phyloP scores from a whole-genome alignment of 1,139 yeast genomes.

The Schwanniomyces etchellsii region DNA sequence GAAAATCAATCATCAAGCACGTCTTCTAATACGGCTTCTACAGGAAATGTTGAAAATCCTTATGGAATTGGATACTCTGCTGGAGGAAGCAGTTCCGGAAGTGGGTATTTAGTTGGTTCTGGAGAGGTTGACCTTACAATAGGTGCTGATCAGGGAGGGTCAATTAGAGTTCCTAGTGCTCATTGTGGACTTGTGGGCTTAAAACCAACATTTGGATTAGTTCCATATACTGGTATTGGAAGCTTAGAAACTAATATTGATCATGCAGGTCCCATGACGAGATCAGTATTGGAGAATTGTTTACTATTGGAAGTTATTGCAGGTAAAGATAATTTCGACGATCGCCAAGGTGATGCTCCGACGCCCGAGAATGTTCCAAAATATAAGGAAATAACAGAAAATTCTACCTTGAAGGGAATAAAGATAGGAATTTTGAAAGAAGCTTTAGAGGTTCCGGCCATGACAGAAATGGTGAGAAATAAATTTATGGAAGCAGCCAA shows the following conservation, averaged over 20 bases:
- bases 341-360: slow-evolving; percentile 16
- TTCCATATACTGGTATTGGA: slow-evolving; percentile 12
- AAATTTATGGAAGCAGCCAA: slow-evolving; percentile 28
- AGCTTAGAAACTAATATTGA: slow-evolving; percentile 11
- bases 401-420: slow-evolving; percentile 48
- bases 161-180: slow-evolving; percentile 11
- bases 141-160: slow-evolving; percentile 13
- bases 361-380: slow-evolving; percentile 38
- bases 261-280: slow-evolving; percentile 12
- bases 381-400: slow-evolving; percentile 40
- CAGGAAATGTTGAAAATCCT: slow-evolving; percentile 15
- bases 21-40: slow-evolving; percentile 25
- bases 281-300: slow-evolving; percentile 25
- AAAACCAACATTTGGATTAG: slow-evolving; percentile 12
- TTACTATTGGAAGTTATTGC: slow-evolving; percentile 23
- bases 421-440: slow-evolving; percentile 28
- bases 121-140: no score
- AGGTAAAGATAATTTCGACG: slow-evolving; percentile 28
- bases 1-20: slow-evolving; percentile 31
- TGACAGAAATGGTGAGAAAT: slow-evolving; percentile 19
- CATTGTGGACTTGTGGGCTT: slow-evolving; percentile 12
- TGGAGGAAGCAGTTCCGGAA: slow-evolving; percentile 11
- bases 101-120: slow-evolving; percentile 10
- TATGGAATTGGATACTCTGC: slow-evolving; percentile 10
- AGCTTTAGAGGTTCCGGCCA: slow-evolving; percentile 23